Evolutionary conservation across 2,329 filamentous ascomycete genomes (phyloP).

Genomic region (Talaromyces amestolkiae): DNA sequence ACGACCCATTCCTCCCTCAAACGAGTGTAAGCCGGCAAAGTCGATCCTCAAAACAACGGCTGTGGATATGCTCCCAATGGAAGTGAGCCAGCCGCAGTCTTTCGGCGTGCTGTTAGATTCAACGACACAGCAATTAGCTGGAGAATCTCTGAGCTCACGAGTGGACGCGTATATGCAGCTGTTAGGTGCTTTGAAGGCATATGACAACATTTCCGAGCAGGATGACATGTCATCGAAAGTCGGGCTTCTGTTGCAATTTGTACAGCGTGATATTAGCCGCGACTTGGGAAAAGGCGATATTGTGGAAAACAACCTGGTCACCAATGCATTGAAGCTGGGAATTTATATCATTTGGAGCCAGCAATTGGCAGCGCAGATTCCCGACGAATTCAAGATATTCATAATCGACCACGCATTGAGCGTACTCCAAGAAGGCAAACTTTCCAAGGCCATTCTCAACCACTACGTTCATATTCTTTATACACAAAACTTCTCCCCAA

Average conservation of each 20-base stretch:
- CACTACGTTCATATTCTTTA: conserved; percentile 78
- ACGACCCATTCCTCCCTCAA: conserved; percentile 48
- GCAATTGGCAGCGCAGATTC: conserved; percentile 66
- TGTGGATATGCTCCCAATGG: conserved; percentile 40
- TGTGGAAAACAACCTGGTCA: conserved; percentile 67
- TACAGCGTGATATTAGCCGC: conserved; percentile 73
- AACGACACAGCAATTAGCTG: conserved; percentile 74
- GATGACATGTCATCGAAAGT: conserved; percentile 73
- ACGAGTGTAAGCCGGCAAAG: conserved; percentile 58
- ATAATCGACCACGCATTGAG: conserved; percentile 77
- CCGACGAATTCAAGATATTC: conserved; percentile 75
- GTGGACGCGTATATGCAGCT: conserved; percentile 85
- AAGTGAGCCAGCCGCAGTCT: conserved; percentile 53
- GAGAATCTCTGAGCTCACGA: conserved; percentile 67
- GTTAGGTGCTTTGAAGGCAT: conserved; percentile 71
- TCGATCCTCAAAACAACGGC: conserved; percentile 74
- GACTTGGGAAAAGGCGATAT: conserved; percentile 55
- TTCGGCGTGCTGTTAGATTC: conserved; percentile 83
- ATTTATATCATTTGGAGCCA: conserved; percentile 73
- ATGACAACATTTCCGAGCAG: conserved; percentile 75
- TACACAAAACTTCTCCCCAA: conserved; percentile 72
- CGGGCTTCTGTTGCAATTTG: conserved; percentile 72
- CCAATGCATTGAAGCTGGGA: conserved; percentile 74
- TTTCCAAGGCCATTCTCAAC: conserved; percentile 74
- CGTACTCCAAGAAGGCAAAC: conserved; percentile 64